These are phyloP conservation scores for Colletotrichum orbiculare DNA, from an alignment of 2,329 filamentous ascomycete species.

Conservation along the genomic window DNA sequence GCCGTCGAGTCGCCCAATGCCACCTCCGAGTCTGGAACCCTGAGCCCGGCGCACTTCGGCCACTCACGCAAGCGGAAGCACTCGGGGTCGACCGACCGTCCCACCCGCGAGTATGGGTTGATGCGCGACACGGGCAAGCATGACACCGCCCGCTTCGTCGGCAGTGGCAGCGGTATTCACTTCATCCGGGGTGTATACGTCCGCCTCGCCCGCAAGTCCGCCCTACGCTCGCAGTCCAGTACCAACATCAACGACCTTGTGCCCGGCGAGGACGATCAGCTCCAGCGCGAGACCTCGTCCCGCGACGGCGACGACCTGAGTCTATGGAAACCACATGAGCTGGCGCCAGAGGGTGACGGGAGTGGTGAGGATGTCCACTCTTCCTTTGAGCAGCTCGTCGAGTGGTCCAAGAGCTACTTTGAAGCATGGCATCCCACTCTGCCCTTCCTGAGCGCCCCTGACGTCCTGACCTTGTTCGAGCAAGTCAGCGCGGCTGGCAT, in stretches of 20 bases:
- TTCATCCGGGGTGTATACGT: constrained; percentile 67
- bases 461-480: constrained; percentile 59
- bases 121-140: constrained; percentile 62
- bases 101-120: constrained; percentile 49
- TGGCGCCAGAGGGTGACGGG: constrained; percentile 30
- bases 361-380: constrained; percentile 32
- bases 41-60: constrained; percentile 37
- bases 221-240: constrained; percentile 19
- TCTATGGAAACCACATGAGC: constrained; percentile 52
- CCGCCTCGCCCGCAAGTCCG: constrained; percentile 51
- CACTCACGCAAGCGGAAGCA: constrained; percentile 46
- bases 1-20: constrained; percentile 44
- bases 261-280: constrained; percentile 67
- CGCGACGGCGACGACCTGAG: constrained; percentile 39
- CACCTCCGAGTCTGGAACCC: constrained; percentile 41
- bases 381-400: constrained; percentile 60
- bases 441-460: constrained; percentile 66
- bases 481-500: constrained; percentile 48
- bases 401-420: constrained; percentile 65
- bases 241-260: constrained; percentile 53
- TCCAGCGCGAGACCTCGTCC: constrained; percentile 40
- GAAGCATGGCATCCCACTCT: constrained; percentile 68
- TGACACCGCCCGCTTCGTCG: constrained; percentile 64
- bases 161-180: constrained; percentile 68
- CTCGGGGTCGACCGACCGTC: constrained; percentile 41